These are phyloP conservation scores for Colletotrichum costaricense DNA, from an alignment of 2,329 filamentous ascomycete genomes.

Conservation along the genomic window DNA sequence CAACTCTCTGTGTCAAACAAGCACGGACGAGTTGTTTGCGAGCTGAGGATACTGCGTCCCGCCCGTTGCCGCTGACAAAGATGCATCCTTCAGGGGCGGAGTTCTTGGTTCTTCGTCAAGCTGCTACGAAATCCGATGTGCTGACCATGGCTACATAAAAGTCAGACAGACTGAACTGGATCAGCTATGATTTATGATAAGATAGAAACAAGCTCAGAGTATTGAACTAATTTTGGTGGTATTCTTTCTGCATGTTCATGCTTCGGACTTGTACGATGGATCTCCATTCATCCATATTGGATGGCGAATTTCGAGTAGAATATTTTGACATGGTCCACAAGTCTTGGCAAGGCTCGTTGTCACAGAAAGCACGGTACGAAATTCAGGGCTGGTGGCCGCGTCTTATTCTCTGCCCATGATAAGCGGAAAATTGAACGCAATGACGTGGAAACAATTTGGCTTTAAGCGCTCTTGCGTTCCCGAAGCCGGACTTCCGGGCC, in stretches of 20 bases:
- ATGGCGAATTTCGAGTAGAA: constrained; percentile 5
- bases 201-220: constrained; percentile 3
- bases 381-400: not conserved
- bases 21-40: constrained; percentile 10
- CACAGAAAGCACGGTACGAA: not conserved
- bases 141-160: not conserved
- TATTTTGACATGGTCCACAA: not conserved
- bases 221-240: constrained; percentile 1
- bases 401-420: not conserved
- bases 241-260: not conserved
- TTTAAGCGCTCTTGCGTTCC: not conserved
- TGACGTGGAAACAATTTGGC: constrained; percentile 10
- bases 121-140: not conserved
- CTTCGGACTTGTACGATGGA: not conserved
- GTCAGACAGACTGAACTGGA: not conserved
- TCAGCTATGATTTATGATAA: not conserved
- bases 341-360: not conserved
- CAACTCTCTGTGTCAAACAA: constrained; percentile 22
- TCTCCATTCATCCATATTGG: not conserved
- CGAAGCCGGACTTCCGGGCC: constrained; percentile 3
- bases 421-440: not conserved
- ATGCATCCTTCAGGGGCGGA: not conserved
- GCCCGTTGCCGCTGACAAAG: constrained; percentile 12
- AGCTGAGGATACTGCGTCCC: not conserved
- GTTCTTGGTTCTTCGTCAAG: not conserved